Base-by-base conservation (phyloP, 495 filamentous ascomycete species). In the Aspergillus bridgeri region DNA sequence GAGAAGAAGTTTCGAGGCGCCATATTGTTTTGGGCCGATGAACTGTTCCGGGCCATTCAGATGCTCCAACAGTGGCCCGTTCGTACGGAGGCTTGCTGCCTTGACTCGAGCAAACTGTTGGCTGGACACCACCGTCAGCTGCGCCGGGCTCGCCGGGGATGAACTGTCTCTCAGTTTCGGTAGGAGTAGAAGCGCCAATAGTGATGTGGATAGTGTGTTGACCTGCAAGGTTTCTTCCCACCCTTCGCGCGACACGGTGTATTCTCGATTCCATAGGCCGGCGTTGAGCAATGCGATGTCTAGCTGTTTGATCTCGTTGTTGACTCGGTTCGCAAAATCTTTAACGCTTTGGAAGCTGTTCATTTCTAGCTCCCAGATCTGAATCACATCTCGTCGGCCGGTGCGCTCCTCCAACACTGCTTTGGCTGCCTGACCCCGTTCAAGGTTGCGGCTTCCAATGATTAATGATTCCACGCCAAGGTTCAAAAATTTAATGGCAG, bases 171-270 rank as follows among this genome's bases (percentile, higher is more conserved):
- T 57, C 19, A 79, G 58, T 53, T 75, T 77, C 2, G 83, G 83
- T 2, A 89, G 71, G 20, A 89, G 63, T 0, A 86, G 66, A 18
- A 84, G 25, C 0, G 75, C 82, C 24, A 89, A 67, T 3, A 88
- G 62, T 9, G 76, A 70, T 0, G 83, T 86, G 3, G 80, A 81
- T 3, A 89, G 67, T 0, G 79, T 75, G 59, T 89, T 87, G 50
- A 87, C 80, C 61, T 86, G 81, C 11, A 87, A 18, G 0, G 69
- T 72, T 52, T 77, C 67, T 57, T 89, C 86, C 71, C 74, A 82
- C 2, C 78, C 81, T 19, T 85, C 79, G 0, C 64, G 29, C 0
- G 73, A 72, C 3, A 58, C 42, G 6, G 54, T 52, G 53, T 70
- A 80, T 23, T 67, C 69, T 2, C 66, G 62, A 52, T 74, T 75